Conservation (phyloP, 169 alveolate genomes). For the Nephromyces sp. region DNA sequence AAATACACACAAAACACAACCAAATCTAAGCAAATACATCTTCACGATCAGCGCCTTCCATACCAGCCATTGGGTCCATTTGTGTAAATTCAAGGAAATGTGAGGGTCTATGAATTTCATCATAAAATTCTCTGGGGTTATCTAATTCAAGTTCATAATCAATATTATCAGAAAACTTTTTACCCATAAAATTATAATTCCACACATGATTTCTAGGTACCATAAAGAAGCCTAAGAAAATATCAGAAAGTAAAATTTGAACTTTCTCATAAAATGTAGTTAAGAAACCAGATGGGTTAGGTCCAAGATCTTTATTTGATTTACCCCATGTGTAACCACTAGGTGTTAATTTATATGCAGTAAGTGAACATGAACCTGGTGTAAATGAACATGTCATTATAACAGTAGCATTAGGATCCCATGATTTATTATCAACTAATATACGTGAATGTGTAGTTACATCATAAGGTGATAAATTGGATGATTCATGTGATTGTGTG, state of each 20-base stretch:
- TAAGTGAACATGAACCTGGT: constrained; percentile 93
- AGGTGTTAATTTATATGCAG: constrained; percentile 84
- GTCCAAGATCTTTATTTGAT: constrained; percentile 39
- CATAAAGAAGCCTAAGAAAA: constrained; percentile 93
- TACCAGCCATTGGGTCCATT: constrained; percentile 31
- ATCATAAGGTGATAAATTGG: constrained; percentile 30
- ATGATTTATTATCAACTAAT: constrained; percentile 44
- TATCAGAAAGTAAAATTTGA: constrained; percentile 90
- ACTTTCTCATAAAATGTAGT: constrained; percentile 57
- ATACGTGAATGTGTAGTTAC: constrained; percentile 42
- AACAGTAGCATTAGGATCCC: constrained; percentile 45
- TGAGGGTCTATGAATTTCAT: constrained; percentile 82
- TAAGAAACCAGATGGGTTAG: constrained; percentile 42
- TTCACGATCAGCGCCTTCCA: constrained; percentile 43
- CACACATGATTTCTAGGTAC: constrained; percentile 97
- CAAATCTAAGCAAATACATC: constrained; percentile 33
- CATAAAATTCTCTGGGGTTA: constrained; percentile 91
- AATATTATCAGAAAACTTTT: constrained; percentile 72
- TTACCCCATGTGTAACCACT: constrained; percentile 88
- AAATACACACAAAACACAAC: too few species aligned
- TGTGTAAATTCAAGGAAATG: constrained; percentile 55
- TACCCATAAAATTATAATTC: constrained; percentile 98
- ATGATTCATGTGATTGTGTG: constrained; percentile 83
- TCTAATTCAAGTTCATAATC: constrained; percentile 81
- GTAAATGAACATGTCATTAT: constrained; percentile 77